Conservation (phyloP, 805 yeast species). For the Ogataea nakhonphanomensis region DNA sequence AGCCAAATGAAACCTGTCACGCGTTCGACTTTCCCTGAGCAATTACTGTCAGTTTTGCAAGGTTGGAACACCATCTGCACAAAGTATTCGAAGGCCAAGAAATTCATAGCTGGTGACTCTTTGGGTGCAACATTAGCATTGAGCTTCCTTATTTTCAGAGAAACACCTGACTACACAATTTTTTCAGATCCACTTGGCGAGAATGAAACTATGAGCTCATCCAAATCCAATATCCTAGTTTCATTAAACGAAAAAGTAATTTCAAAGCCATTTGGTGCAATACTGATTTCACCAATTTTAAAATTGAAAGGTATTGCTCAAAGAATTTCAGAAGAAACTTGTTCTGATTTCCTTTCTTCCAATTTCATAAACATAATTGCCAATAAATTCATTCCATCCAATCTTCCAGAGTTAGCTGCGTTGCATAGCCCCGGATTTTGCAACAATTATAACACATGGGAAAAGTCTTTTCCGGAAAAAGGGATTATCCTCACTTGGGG, state of each 20-base stretch:
- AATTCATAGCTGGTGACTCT: conserved; percentile 44
- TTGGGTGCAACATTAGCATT: conserved; percentile 44
- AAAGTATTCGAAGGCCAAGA: conserved; percentile 26
- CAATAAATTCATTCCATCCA: conserved; percentile 13
- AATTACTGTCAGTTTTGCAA: conserved; percentile 24
- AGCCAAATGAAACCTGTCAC: conserved; percentile 27
- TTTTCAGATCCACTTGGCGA: background rate
- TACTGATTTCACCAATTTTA: conserved; percentile 30
- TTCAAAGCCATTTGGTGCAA: conserved; percentile 23
- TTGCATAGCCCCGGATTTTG: conserved; percentile 34
- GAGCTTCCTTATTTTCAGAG: conserved; percentile 36
- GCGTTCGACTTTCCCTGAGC: conserved; percentile 22
- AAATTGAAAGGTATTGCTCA: conserved; percentile 15
- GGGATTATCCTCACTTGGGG: conserved; percentile 46
- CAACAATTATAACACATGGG: conserved; percentile 36
- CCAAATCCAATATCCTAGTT: too few relatives aligned
- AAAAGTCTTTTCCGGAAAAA: conserved; percentile 36
- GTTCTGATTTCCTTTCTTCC: conserved; percentile 20
- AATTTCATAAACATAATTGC: conserved; percentile 17
- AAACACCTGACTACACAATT: conserved; percentile 28
- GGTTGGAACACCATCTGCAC: conserved; percentile 33
- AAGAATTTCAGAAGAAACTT: conserved; percentile 11
- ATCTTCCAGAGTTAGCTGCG: conserved; percentile 18
- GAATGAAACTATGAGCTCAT: too few relatives aligned
- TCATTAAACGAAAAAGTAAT: background rate